Evolutionary conservation across 345 rosid species (phyloP), one percentile per base, ranked within the genome.

Genomic region (Salix brachista): DNA sequence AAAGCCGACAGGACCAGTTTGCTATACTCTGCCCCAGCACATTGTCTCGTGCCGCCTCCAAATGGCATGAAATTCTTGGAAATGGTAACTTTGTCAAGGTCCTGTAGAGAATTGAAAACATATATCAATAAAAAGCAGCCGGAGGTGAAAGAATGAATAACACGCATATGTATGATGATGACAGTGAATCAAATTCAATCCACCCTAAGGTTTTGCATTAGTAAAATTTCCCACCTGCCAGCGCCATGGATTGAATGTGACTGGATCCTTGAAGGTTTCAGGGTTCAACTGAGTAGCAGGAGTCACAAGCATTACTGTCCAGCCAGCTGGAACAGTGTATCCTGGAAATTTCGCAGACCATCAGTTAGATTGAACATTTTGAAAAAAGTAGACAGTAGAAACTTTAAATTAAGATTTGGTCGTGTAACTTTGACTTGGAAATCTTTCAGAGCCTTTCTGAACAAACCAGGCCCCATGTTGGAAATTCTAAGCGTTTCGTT

Each of bases 41-140:
- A 83, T 0, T 79, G 84, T 72, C 92, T 85, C 1, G 28, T 83
- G 6, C 90, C 92, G 17, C 87, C 84, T 17, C 90, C 90, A 48
- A 86, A 89, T 0, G 83, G 86, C 85, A 85, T 85, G 74, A 83
- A 87, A 6, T 80, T 84, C 65, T 86, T 88, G 6, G 87, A 81
- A 9, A 71, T 39, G 6, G 60, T 50, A 30, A 16, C n/a, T 6
- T 54, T 44, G 3, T 58, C 67, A 32, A 72, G 67, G 2, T 18
- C 87, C 86, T 10, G 36, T 71, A 32, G 78, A 32, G 77, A 68
- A 70, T 73, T 80, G 36, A 13, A 74, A 23, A 64, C 11, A 2
- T 0, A 32, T 3, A 65, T 25, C 16, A 70, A 70, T 21, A 25
- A 58, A 13, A 11, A 8, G 23, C 34, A 37, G 37, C 60, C 8